Base-by-base conservation (phyloP, 2,329 filamentous ascomycete species). In the Trichoderma afroharzianum region DNA sequence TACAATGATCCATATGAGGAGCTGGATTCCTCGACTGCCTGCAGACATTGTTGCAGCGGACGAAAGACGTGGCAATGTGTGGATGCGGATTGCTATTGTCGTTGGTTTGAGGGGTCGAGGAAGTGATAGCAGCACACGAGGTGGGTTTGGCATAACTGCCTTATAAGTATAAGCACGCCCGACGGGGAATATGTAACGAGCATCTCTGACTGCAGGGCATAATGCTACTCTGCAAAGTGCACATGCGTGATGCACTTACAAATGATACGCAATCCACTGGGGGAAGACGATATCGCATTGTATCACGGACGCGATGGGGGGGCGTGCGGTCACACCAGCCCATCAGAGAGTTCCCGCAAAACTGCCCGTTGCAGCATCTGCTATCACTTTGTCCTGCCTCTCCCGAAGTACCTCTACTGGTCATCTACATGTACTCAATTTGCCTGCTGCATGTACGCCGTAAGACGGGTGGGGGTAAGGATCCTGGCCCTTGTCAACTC, bases 1-100 rank as follows among this genome's bases (percentile, higher is more conserved):
- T 30, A 75, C 26, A 24, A 74, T 26, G 18, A 76, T 70, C 64
- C 64, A 68, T 47, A 59, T 39, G 24, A 68, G 39, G 24, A 59
- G 64, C 18, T 68, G 32, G 7, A 58, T 30, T 32, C 64, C 64
- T 59, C 53, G 57, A 14, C 11, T 7, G 64, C 53, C 64, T n/a
- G 64, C 64, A 30, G 50, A 58, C 64, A 43, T 58, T 58, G 5
- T 58, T 43, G 50, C 33, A 30, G 15, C 21, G 53, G 8, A 28
- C 36, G 18, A 8, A 28, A 28, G 18, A 55, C 53, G 55, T 43
- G 28, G 57, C 57, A 59, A 53, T 53, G 47, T 32, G 39, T 64
- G 63, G 62, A 50, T 64, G 62, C 43, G 30, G 26, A 64, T 32
- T 53, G n/a, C 7, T 32, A 6, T 50, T 50, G 39, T 64, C 30